Evolutionary conservation across 805 yeast species (phyloP).

Genomic region (Candida saitoana): DNA sequence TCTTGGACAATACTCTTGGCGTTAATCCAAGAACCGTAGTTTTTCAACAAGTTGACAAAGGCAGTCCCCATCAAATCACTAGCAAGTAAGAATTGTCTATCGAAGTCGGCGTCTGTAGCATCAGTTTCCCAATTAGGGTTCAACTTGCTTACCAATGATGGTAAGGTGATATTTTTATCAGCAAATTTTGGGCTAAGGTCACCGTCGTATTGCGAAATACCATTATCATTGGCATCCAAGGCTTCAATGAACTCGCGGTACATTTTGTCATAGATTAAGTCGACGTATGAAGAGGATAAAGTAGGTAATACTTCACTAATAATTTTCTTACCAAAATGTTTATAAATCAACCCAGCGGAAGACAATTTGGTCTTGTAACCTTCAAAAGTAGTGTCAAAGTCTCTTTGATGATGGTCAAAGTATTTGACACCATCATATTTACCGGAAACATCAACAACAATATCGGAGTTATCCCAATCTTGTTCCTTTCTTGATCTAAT

Average conservation of each 20-base stretch:
- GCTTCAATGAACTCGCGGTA: conserved; percentile 87
- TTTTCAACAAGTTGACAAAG: conserved; percentile 61
- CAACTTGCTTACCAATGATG: conserved; percentile 70
- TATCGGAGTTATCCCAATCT: conserved; percentile 82
- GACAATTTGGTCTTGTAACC: conserved; percentile 73
- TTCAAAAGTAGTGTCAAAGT: conserved; percentile 69
- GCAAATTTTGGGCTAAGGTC: conserved; percentile 60
- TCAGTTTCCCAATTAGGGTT: conserved; percentile 85
- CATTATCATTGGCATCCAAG: conserved; percentile 94
- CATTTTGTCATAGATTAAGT: conserved; percentile 66
- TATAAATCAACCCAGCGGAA: conserved; percentile 90
- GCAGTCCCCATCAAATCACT: conserved; percentile 79
- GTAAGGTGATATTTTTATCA: conserved; percentile 70
- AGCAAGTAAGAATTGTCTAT: conserved; percentile 64
- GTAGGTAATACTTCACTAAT: conserved; percentile 46
- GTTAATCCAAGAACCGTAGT: conserved; percentile 88
- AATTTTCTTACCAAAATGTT: conserved; percentile 74
- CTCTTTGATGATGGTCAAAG: conserved; percentile 97
- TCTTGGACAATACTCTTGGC: conserved; percentile 72
- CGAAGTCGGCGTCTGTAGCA: conserved; percentile 61
- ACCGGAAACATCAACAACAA: conserved; percentile 94
- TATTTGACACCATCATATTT: conserved; percentile 79
- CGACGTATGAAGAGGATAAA: conserved; percentile 42
- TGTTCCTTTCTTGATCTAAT: conserved; percentile 81
- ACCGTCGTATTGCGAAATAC: conserved; percentile 65